phyloP scores from a whole-genome alignment of 192 early-diverging fungal genomes.

The Coemansia sp. region DNA sequence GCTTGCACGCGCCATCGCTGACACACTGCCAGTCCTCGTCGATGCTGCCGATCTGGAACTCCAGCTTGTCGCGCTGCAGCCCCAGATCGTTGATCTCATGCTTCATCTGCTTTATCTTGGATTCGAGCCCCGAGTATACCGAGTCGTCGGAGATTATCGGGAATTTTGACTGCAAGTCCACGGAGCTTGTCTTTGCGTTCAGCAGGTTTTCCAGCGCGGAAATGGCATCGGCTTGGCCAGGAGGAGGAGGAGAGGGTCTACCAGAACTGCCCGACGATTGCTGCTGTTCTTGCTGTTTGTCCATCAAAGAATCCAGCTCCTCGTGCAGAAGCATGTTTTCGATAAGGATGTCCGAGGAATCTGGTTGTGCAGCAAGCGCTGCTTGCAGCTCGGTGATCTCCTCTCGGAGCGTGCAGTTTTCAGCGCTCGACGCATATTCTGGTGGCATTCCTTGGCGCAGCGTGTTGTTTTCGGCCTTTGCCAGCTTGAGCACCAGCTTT shows the following conservation, averaged over 20 bases:
- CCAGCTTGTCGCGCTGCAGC: slow-evolving; percentile 46
- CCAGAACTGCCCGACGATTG: not conserved
- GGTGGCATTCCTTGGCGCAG: slow-evolving; percentile 30
- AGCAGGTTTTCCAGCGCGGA: slow-evolving; percentile 29
- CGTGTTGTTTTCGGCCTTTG: slow-evolving; percentile 27
- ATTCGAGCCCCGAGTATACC: slow-evolving; percentile 41
- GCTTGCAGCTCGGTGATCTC: slow-evolving; percentile 43
- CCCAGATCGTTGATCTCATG: slow-evolving; percentile 49
- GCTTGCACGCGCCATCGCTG: slow-evolving; percentile 32
- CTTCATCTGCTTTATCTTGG: slow-evolving; percentile 36
- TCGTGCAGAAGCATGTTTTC: slow-evolving; percentile 50
- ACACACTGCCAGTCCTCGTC: slow-evolving; percentile 57
- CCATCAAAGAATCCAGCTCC: slow-evolving; percentile 19
- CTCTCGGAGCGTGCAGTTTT: slow-evolving; percentile 46
- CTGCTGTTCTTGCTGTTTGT: slow-evolving; percentile 5
- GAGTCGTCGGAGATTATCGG: slow-evolving; percentile 53
- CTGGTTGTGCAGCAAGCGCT: slow-evolving; percentile 42
- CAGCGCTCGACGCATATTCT: slow-evolving; percentile 29
- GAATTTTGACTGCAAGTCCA: slow-evolving; percentile 24
- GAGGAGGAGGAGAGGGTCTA: not conserved
- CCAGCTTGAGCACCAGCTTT: slow-evolving; percentile 45
- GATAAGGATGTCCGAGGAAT: slow-evolving; percentile 41
- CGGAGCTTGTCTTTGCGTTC: slow-evolving; percentile 11
- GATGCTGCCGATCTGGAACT: slow-evolving; percentile 54
- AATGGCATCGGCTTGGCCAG: slow-evolving; percentile 25